These are phyloP conservation scores for Albugo candida DNA, from an alignment of 352 stramenopile genomes.

Conservation along the genomic window DNA sequence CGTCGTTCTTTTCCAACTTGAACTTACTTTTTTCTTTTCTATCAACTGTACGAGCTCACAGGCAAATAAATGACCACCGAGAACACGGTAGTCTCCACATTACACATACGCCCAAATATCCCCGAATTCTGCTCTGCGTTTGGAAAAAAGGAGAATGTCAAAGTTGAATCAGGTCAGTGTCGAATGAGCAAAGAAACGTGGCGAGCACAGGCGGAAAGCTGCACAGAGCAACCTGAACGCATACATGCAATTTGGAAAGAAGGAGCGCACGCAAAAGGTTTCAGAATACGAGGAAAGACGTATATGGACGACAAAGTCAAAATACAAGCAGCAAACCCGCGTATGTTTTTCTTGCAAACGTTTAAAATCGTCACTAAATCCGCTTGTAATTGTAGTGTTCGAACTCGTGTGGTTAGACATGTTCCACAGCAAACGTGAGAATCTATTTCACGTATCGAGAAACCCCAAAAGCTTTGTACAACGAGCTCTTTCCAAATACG, in stretches of 20 bases:
- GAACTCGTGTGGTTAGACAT: slow-evolving; percentile 71
- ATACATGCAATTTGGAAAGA: slow-evolving; percentile 60
- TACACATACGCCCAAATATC: no score
- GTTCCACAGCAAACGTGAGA: slow-evolving; percentile 40
- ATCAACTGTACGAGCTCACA: no score
- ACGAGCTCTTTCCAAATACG: slow-evolving; percentile 36
- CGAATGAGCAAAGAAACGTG: neutral
- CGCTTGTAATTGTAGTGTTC: slow-evolving; percentile 22
- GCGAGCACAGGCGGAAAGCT: slow-evolving; percentile 16
- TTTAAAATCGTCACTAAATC: neutral
- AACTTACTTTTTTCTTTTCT: no score
- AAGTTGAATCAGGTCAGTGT: no score
- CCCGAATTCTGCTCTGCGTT: no score
- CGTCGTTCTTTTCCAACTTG: no score
- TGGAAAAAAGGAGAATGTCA: no score
- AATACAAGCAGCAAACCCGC: slow-evolving; percentile 25
- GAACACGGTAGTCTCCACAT: no score
- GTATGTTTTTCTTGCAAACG: slow-evolving; percentile 15
- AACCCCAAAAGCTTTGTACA: slow-evolving; percentile 50
- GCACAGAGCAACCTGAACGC: slow-evolving; percentile 17
- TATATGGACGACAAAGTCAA: slow-evolving; percentile 54
- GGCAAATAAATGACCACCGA: no score
- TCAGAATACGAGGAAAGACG: slow-evolving; percentile 52
- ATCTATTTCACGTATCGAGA: slow-evolving; percentile 44
- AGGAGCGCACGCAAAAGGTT: slow-evolving; percentile 22